These are phyloP conservation scores for Starmerella tilneyi DNA, from an alignment of 805 yeast species.

Conservation along the genomic window DNA sequence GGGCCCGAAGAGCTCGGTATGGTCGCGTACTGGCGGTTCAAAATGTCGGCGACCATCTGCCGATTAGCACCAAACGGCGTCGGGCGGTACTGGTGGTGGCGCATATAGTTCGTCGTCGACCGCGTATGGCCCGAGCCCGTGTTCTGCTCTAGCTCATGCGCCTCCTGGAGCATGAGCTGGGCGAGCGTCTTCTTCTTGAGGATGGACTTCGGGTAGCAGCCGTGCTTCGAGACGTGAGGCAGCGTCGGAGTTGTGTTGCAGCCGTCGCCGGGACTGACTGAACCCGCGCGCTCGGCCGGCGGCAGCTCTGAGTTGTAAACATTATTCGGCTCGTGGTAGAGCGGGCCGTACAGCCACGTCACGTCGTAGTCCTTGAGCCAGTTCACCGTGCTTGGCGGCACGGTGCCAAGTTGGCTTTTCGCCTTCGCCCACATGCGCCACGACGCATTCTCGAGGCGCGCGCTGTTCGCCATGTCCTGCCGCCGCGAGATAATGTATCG, in stretches of 20 bases:
- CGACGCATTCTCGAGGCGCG: slow-evolving; percentile 69
- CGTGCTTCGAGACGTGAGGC: slow-evolving; percentile 2
- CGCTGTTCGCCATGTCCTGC: slow-evolving; percentile 74
- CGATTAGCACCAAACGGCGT: slow-evolving; percentile 27
- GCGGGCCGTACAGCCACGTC: slow-evolving; percentile 96
- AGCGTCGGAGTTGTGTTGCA: background rate
- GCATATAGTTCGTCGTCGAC: slow-evolving; percentile 27
- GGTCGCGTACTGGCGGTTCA: slow-evolving; percentile 29
- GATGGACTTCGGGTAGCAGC: slow-evolving; percentile 55
- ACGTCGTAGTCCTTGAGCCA: slow-evolving; percentile 97
- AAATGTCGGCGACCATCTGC: slow-evolving; percentile 28
- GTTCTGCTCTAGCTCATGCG: slow-evolving; percentile 19
- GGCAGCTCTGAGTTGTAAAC: background rate
- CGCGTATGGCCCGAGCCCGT: slow-evolving; percentile 3
- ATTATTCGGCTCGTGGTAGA: slow-evolving; percentile 36
- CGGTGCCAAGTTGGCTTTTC: slow-evolving; percentile 54
- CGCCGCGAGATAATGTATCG: slow-evolving; percentile 75
- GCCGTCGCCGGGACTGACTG: background rate
- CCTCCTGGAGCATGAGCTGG: slow-evolving; percentile 53
- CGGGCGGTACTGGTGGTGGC: slow-evolving; percentile 35
- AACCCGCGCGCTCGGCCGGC: background rate
- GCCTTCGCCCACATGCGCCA: slow-evolving; percentile 96
- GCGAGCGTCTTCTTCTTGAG: slow-evolving; percentile 77
- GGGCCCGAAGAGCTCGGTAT: background rate
- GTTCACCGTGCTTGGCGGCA: slow-evolving; percentile 81